Percentiles rank a stretch among this genome's conserved stretches.
Evolutionary conservation across 306 rosid genomes (phyloP).

Genomic region (Prunus fruticosa): DNA sequence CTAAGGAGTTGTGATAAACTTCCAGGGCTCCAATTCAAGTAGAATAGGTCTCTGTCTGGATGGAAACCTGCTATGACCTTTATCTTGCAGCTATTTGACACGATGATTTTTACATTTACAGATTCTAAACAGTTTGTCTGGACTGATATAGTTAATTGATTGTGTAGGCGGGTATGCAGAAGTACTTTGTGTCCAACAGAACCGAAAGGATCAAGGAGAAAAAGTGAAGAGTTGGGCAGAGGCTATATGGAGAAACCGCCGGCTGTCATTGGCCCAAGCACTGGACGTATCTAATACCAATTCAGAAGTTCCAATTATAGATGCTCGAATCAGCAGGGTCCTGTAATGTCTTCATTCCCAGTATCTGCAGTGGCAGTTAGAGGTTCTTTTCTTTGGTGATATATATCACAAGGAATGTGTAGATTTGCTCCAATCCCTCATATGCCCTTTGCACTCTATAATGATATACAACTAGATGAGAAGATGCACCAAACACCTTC

Average conservation of each 20-base stretch:
- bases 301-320: constrained; percentile 45
- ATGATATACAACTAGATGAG: neutral
- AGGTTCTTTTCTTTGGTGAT: constrained; percentile 1
- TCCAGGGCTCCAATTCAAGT: neutral
- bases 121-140: neutral
- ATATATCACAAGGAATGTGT: neutral
- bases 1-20: too few relatives aligned
- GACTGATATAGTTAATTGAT: neutral
- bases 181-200: constrained; percentile 65
- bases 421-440: neutral
- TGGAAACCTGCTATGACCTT: neutral
- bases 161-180: constrained; percentile 74
- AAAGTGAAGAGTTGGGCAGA: constrained; percentile 58
- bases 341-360: constrained; percentile 31
- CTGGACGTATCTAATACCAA: constrained; percentile 50
- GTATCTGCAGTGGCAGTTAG: neutral
- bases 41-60: neutral
- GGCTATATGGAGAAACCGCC: constrained; percentile 54
- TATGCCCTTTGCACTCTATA: neutral
- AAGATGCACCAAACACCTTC: neutral
- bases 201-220: constrained; percentile 72
- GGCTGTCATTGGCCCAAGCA: constrained; percentile 69
- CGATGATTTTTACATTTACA: neutral
- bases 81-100: neutral
- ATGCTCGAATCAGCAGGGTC: constrained; percentile 66